Conservation (phyloP, 805 yeast species). For the Ogataea polymorpha region DNA sequence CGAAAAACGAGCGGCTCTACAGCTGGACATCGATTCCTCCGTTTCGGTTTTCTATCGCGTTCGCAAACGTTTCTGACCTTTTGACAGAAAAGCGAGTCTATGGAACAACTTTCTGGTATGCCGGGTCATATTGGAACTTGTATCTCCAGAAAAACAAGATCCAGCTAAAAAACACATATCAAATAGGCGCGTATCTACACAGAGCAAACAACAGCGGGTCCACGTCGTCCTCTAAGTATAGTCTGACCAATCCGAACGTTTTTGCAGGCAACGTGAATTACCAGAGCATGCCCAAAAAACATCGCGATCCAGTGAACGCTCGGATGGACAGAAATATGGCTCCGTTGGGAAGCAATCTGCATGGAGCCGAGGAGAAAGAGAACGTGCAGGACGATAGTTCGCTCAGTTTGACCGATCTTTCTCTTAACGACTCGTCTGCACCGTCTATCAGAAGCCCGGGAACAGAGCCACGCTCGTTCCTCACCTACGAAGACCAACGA, state of each 20-base stretch:
- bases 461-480: conserved; percentile 27
- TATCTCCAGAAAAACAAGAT: conserved; percentile 47
- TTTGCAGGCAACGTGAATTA: conserved; percentile 29
- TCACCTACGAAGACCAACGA: conserved; percentile 47
- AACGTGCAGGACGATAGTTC: conserved; percentile 26
- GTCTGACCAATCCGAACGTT: conserved; percentile 39
- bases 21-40: conserved; percentile 49
- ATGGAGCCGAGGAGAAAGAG: conserved; percentile 23
- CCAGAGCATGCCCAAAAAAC: conserved; percentile 22
- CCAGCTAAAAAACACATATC: conserved; percentile 40
- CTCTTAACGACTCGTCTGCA: conserved; percentile 15
- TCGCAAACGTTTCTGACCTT: conserved; percentile 44
- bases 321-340: conserved; percentile 2
- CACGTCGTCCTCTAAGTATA: conserved; percentile 38
- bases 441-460: background rate
- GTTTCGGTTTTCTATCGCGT: conserved; percentile 51
- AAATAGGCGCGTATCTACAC: conserved; percentile 56
- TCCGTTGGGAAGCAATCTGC: conserved; percentile 3
- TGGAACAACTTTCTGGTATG: conserved; percentile 53
- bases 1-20: conserved; percentile 22
- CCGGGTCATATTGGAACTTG: conserved; percentile 60
- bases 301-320: conserved; percentile 3
- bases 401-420: conserved; percentile 19
- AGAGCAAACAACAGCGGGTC: conserved; percentile 39
- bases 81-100: conserved; percentile 46